Percentiles rank a stretch among this genome's conserved stretches.
phyloP scores from a whole-genome alignment of 2,329 filamentous ascomycete species.

The Fusarium sp. region DNA sequence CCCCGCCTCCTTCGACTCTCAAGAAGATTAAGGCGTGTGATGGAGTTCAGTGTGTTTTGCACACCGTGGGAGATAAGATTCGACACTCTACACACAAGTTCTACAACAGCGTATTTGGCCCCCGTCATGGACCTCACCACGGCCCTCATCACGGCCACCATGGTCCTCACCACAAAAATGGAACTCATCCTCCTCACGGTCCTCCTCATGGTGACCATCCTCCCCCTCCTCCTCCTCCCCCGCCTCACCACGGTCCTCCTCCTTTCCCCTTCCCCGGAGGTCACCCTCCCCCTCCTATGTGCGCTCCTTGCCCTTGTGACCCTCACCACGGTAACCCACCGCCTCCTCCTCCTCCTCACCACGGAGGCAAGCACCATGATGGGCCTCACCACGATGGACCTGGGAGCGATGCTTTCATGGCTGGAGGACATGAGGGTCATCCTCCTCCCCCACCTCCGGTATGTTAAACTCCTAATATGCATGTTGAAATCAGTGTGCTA shows the following conservation, averaged over 20 bases:
- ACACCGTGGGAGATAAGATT: conserved; percentile 58
- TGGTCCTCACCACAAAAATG: conserved; percentile 37
- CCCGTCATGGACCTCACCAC: conserved; percentile 17
- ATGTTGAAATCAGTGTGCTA: not conserved
- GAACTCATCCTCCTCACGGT: conserved; percentile 22
- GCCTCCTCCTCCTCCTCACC: conserved; percentile 48
- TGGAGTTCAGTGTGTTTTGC: conserved; percentile 58
- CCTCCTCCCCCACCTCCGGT: conserved; percentile 38
- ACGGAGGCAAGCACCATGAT: conserved; percentile 38
- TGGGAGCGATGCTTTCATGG: conserved; percentile 17
- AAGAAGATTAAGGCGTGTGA: conserved; percentile 39
- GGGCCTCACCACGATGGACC: conserved; percentile 41
- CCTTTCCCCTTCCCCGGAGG: conserved; percentile 49
- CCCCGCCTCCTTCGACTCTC: conserved; percentile 43
- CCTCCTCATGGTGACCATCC: conserved; percentile 48
- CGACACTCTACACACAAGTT: conserved; percentile 51
- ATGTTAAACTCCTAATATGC: conserved; percentile 14
- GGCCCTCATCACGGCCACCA: conserved; percentile 33
- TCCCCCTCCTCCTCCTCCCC: conserved; percentile 34
- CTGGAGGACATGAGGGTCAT: conserved; percentile 29
- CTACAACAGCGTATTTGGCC: conserved; percentile 41
- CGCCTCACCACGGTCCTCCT: conserved; percentile 32
- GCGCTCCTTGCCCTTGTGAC: conserved; percentile 24
- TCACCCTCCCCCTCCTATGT: conserved; percentile 24
- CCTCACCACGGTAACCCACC: conserved; percentile 38